These are phyloP conservation scores for Vanderwaltozyma tropicalis DNA, from an alignment of 805 yeast species.

Conservation along the genomic window DNA sequence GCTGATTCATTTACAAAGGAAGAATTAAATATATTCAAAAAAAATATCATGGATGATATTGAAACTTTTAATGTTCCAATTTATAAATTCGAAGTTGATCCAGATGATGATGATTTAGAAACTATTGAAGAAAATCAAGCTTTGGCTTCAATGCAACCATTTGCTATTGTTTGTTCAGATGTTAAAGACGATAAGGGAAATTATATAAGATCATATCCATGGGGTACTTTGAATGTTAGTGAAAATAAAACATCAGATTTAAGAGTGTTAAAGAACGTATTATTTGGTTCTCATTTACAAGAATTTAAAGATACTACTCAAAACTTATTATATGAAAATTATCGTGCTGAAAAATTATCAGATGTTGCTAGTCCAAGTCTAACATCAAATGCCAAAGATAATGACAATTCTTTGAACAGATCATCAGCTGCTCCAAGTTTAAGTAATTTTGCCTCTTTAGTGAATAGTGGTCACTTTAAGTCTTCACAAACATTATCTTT, in stretches of 20 bases:
- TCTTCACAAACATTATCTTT: constrained; percentile 15
- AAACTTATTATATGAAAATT: constrained; percentile 63
- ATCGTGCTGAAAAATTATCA: constrained; percentile 67
- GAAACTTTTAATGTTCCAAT: constrained; percentile 62
- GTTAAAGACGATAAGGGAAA: constrained; percentile 45
- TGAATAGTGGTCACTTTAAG: constrained; percentile 27
- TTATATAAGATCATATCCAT: constrained; percentile 61
- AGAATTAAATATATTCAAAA: constrained; percentile 52
- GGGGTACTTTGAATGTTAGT: constrained; percentile 54
- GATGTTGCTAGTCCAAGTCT: constrained; percentile 34
- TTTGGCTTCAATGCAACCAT: constrained; percentile 59
- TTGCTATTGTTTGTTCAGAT: constrained; percentile 62
- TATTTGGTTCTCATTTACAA: constrained; percentile 74
- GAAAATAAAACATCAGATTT: constrained; percentile 45
- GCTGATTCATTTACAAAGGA: constrained; percentile 60
- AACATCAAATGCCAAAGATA: constrained; percentile 2
- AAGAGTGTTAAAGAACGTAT: constrained; percentile 49
- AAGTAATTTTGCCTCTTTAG: constrained; percentile 28
- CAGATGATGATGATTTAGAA: constrained; percentile 62
- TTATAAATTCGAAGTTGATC: constrained; percentile 61
- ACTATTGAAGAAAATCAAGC: constrained; percentile 57
- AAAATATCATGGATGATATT: constrained; percentile 50
- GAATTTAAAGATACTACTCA: constrained; percentile 76
- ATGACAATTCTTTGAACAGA: constrained; percentile 8
- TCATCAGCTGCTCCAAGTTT: constrained; percentile 29